phyloP scores from a whole-genome alignment of 495 filamentous ascomycete species.

The Xylaria flabelliformis region DNA sequence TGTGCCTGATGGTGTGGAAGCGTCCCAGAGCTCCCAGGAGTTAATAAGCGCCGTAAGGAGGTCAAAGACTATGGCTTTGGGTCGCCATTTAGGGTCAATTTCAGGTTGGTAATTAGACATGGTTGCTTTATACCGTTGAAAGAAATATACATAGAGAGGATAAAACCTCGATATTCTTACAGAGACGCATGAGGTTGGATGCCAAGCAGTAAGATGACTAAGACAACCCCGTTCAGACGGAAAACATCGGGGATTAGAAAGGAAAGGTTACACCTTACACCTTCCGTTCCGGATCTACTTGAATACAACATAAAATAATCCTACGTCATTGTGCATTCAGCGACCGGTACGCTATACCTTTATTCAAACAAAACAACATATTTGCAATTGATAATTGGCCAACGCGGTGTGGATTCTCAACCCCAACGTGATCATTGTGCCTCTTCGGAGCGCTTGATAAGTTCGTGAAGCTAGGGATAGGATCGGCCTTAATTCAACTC shows the following conservation, averaged over 20 bases:
- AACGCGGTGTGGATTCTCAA: not conserved
- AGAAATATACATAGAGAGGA: not conserved
- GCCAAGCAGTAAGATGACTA: not conserved
- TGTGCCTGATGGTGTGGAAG: constrained; percentile 33
- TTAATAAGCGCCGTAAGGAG: constrained; percentile 46
- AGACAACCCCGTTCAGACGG: not conserved
- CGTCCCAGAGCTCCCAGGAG: constrained; percentile 43
- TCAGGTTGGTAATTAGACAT: not conserved
- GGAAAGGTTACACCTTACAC: not conserved
- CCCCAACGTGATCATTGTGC: not conserved
- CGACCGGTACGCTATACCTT: not conserved
- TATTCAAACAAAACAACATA: not conserved
- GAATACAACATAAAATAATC: not conserved
- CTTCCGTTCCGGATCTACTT: not conserved
- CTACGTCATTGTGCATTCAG: not conserved
- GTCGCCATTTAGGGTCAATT: constrained; percentile 28
- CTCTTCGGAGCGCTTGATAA: too few species aligned
- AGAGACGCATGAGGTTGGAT: not conserved
- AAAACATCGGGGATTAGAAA: not conserved
- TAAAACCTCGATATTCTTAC: not conserved
- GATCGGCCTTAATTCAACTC: not conserved
- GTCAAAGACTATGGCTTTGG: constrained; percentile 45
- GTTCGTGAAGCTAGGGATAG: too few species aligned
- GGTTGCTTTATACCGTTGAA: not conserved
- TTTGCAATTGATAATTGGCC: not conserved